These are phyloP conservation scores for Bisporella sp. DNA, from an alignment of 2,329 filamentous ascomycete species.

Conservation along the genomic window DNA sequence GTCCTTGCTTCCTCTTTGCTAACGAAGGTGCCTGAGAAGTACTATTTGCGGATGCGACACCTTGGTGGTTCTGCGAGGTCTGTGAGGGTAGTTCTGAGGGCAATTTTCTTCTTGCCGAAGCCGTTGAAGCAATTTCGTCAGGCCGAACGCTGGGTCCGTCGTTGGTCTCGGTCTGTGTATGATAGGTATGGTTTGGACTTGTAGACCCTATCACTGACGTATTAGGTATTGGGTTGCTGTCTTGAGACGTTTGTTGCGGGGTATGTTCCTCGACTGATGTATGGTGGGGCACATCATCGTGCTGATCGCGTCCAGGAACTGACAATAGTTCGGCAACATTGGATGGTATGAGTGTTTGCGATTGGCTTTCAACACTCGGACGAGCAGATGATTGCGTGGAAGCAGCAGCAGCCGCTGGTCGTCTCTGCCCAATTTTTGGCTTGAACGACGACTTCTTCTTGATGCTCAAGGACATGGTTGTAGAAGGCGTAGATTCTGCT, in stretches of 20 bases:
- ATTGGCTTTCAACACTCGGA: conserved; percentile 33
- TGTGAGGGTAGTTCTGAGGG: no score
- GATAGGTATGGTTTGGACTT: no score
- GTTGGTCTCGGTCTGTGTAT: no score
- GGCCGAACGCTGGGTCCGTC: no score
- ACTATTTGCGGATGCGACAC: no score
- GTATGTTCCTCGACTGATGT: background rate
- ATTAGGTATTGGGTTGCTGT: background rate
- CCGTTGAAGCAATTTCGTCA: no score
- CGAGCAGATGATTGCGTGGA: conserved; percentile 31
- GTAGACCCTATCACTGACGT: no score
- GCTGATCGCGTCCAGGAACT: conserved; percentile 1
- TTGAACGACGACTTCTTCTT: conserved; percentile 26
- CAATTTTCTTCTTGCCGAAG: no score
- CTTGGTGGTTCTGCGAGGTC: no score
- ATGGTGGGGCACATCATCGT: background rate
- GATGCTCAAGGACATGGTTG: conserved; percentile 1
- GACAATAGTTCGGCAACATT: conserved; percentile 8
- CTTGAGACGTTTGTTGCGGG: background rate
- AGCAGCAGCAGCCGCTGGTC: conserved; percentile 35
- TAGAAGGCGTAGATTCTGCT: background rate
- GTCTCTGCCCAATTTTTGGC: conserved; percentile 54
- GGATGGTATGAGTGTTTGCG: conserved; percentile 19
- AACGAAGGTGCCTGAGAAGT: no score
- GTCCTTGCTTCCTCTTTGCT: no score